A percentile compares a stretch with the other conserved stretches of the same genome.
phyloP scores from a whole-genome alignment of 768 basidiomycete species.

The Chlorophyllum brunneum region DNA sequence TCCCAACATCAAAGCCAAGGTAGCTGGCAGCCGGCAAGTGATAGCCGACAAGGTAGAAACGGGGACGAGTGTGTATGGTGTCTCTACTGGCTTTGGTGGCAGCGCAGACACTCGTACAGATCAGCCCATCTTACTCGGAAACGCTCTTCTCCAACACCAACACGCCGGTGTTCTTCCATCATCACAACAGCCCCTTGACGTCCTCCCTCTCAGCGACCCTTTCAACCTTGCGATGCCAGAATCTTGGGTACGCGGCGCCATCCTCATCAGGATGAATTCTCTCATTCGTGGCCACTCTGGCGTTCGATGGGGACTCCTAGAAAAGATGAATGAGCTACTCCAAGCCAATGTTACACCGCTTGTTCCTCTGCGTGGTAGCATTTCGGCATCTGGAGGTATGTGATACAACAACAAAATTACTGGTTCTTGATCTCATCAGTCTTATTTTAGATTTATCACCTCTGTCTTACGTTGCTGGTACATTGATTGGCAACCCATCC shows the following conservation, averaged over 20 bases:
- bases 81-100: slow-evolving; percentile 84
- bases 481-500: slow-evolving; percentile 75
- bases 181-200: slow-evolving; percentile 40
- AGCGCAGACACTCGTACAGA: slow-evolving; percentile 83
- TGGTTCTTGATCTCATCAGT: slow-evolving; percentile 11
- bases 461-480: slow-evolving; percentile 79
- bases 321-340: slow-evolving; percentile 74
- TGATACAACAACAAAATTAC: background rate
- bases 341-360: slow-evolving; percentile 70
- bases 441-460: slow-evolving; percentile 60
- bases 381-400: slow-evolving; percentile 79
- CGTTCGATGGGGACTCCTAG: slow-evolving; percentile 74
- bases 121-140: slow-evolving; percentile 66
- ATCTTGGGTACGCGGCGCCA: slow-evolving; percentile 85
- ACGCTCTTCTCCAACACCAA: slow-evolving; percentile 84
- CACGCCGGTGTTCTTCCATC: slow-evolving; percentile 73
- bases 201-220: slow-evolving; percentile 70
- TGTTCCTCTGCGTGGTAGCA: slow-evolving; percentile 79
- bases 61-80: slow-evolving; percentile 76
- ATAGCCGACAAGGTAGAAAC: slow-evolving; percentile 64
- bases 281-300: slow-evolving; percentile 87
- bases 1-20: slow-evolving; percentile 41
- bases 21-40: slow-evolving; percentile 60
- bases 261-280: slow-evolving; percentile 85
- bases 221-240: slow-evolving; percentile 76